These are phyloP conservation scores for Kodamaea fukazawae DNA, from an alignment of 805 yeast species.

Conservation along the genomic window DNA sequence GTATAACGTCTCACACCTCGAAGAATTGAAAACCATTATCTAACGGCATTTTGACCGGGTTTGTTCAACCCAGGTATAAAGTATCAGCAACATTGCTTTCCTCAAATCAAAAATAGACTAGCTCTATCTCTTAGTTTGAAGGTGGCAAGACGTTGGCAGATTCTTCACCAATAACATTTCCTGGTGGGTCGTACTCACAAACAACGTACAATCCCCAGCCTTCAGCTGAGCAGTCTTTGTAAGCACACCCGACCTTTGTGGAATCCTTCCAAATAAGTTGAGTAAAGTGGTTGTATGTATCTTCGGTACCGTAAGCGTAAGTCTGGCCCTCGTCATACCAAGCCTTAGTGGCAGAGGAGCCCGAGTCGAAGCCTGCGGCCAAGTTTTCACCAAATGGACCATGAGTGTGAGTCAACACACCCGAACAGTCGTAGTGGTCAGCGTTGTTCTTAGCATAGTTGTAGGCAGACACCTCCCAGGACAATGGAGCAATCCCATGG, in stretches of 20 bases:
- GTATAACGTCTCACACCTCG: no score
- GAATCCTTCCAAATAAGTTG: conserved; percentile 31
- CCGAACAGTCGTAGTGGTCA: conserved; percentile 36
- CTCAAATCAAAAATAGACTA: no score
- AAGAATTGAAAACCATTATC: no score
- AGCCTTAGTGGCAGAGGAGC: conserved; percentile 30
- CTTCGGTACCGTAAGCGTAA: conserved; percentile 24
- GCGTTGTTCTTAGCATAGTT: conserved; percentile 34
- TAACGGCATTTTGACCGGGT: no score
- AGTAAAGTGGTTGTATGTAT: conserved; percentile 31
- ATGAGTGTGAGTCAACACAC: conserved; percentile 34
- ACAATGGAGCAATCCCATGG: conserved; percentile 28
- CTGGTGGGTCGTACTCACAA: conserved; percentile 35
- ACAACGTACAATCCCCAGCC: conserved; percentile 34
- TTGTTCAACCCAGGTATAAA: not conserved
- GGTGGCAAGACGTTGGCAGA: conserved; percentile 26
- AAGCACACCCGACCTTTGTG: conserved; percentile 31
- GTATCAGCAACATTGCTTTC: not conserved
- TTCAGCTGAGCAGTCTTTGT: conserved; percentile 28
- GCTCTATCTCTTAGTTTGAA: no score
- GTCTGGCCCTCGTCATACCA: conserved; percentile 36
- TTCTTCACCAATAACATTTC: conserved; percentile 33
- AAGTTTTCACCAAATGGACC: conserved; percentile 39
- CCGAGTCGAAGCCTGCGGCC: conserved; percentile 33
- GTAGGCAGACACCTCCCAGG: conserved; percentile 33